Evolutionary conservation across 1,284 basidiomycete genomes (phyloP).

Genomic region (Dichomitus squalens): DNA sequence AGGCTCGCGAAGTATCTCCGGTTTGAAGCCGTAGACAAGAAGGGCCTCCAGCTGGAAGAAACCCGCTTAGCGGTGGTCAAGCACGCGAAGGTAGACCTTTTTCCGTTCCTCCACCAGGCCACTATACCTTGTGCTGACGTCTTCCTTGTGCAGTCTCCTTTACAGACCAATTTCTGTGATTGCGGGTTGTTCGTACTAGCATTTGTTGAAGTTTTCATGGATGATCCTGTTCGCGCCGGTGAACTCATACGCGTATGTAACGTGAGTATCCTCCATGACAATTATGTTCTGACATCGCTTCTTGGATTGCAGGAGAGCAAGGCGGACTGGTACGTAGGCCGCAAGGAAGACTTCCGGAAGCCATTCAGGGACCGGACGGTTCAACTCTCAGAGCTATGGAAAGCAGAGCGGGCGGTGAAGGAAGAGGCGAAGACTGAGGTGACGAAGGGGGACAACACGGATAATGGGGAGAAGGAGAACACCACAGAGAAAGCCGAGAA

Average conservation of each 20-base stretch:
- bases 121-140: background rate
- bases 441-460: conserved; percentile 29
- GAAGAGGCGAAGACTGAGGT: conserved; percentile 31
- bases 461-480: conserved; percentile 33
- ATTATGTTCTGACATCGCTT: background rate
- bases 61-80: conserved; percentile 47
- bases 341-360: conserved; percentile 38
- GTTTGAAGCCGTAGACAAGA: conserved; percentile 83
- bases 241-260: conserved; percentile 48
- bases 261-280: background rate
- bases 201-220: conserved; percentile 74
- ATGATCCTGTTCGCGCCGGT: conserved; percentile 48
- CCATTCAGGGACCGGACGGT: conserved; percentile 36
- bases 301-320: conserved; percentile 35
- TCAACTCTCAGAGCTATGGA: conserved; percentile 47
- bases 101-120: background rate
- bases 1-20: conserved; percentile 72
- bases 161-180: conserved; percentile 84
- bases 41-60: conserved; percentile 35
- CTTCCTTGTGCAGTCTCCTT: conserved; percentile 60
- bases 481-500: conserved; percentile 31
- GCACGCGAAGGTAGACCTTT: conserved; percentile 47
- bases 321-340: conserved; percentile 49
- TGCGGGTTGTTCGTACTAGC: conserved; percentile 87
- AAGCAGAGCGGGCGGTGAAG: conserved; percentile 36